Evolutionary conservation across 768 basidiomycete genomes (phyloP).

Genomic region (Candolleomyces efflorescens): DNA sequence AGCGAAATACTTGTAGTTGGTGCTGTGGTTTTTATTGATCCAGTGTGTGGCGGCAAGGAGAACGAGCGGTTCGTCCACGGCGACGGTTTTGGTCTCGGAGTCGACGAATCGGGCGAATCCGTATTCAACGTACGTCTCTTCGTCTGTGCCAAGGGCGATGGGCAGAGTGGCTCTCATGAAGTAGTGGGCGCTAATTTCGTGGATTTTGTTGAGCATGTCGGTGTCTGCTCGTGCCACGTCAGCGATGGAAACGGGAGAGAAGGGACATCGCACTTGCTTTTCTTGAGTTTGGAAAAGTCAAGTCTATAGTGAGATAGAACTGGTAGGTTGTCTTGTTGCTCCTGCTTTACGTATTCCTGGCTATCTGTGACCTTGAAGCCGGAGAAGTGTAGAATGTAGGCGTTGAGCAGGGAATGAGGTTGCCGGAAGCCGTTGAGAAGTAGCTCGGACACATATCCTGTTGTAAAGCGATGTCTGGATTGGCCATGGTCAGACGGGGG

Average conservation of each 20-base stretch:
- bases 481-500: neutral
- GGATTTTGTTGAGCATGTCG: slow-evolving; percentile 34
- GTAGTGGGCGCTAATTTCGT: slow-evolving; percentile 34
- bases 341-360: slow-evolving; percentile 21
- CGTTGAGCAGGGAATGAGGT: slow-evolving; percentile 37
- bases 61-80: slow-evolving; percentile 42
- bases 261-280: slow-evolving; percentile 24
- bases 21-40: slow-evolving; percentile 31
- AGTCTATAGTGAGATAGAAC: slow-evolving; percentile 33
- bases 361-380: slow-evolving; percentile 37
- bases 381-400: slow-evolving; percentile 38
- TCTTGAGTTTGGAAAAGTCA: slow-evolving; percentile 38
- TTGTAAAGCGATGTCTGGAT: slow-evolving; percentile 41
- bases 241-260: neutral
- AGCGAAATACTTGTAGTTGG: slow-evolving; percentile 34
- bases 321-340: slow-evolving; percentile 23
- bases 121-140: slow-evolving; percentile 37
- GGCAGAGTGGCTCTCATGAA: slow-evolving; percentile 38
- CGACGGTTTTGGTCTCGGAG: slow-evolving; percentile 31
- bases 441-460: slow-evolving; percentile 38
- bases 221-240: neutral
- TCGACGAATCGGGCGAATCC: slow-evolving; percentile 43
- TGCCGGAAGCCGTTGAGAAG: slow-evolving; percentile 32
- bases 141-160: slow-evolving; percentile 32
- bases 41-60: slow-evolving; percentile 39